Conservation (phyloP, 108 stramenopile species). For the Discostella pseudostelligera region DNA sequence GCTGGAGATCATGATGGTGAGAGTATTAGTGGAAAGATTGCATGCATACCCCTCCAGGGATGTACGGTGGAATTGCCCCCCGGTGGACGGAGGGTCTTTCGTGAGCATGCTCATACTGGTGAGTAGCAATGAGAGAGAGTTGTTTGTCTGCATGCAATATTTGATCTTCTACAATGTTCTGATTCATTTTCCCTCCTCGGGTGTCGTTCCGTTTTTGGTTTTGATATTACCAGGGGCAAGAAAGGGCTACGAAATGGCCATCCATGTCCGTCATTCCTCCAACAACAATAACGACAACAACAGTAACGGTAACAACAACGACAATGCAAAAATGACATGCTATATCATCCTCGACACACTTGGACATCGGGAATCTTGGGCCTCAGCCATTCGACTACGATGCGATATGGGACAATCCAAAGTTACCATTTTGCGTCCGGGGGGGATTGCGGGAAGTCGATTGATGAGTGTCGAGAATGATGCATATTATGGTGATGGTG, state of each 20-base stretch:
- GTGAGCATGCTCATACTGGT: slow-evolving; percentile 77
- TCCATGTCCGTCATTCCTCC: slow-evolving; percentile 44
- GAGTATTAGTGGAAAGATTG: slow-evolving; percentile 56
- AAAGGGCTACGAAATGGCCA: slow-evolving; percentile 75
- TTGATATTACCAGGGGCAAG: slow-evolving; percentile 53
- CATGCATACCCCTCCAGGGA: slow-evolving; percentile 70
- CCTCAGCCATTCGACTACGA: slow-evolving; percentile 58
- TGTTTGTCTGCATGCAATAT: too few species aligned
- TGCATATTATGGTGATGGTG: slow-evolving; percentile 11
- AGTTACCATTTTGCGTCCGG: slow-evolving; percentile 39
- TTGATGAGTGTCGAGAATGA: slow-evolving; percentile 23
- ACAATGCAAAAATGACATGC: slow-evolving; percentile 13
- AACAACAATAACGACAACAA: slow-evolving; percentile 7
- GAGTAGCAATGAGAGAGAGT: not conserved
- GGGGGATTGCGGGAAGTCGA: slow-evolving; percentile 35
- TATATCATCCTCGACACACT: slow-evolving; percentile 72
- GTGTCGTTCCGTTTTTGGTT: too few species aligned
- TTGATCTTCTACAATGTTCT: too few species aligned
- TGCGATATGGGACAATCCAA: slow-evolving; percentile 37
- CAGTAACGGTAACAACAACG: slow-evolving; percentile 3
- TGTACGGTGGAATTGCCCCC: slow-evolving; percentile 71
- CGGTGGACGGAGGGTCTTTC: slow-evolving; percentile 83
- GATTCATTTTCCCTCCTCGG: not conserved
- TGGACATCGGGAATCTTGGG: slow-evolving; percentile 65
- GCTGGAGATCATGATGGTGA: too few species aligned